These are phyloP conservation scores for Wallemia hederae DNA, from an alignment of 1,284 basidiomycete species.

Conservation along the genomic window DNA sequence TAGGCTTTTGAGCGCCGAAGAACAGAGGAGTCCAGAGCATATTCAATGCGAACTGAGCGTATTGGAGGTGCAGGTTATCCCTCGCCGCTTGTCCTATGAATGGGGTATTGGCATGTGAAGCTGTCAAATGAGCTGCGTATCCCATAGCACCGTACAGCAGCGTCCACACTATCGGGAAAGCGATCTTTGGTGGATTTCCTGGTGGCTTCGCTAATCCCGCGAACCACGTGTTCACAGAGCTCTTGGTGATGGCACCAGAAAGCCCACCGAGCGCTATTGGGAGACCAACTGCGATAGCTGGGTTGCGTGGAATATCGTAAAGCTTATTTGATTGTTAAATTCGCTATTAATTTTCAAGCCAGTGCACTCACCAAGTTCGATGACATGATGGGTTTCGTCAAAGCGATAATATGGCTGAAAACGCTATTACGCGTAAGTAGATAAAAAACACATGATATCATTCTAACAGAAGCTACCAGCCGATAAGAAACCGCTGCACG, in stretches of 20 bases:
- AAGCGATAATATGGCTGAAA: neutral
- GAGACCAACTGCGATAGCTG: neutral
- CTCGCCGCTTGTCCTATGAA: neutral
- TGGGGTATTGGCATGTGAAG: neutral
- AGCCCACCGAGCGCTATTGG: neutral
- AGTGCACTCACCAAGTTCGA: too few relatives aligned
- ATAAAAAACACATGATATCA: neutral
- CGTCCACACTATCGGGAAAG: neutral
- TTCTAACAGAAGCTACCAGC: neutral
- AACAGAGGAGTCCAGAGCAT: conserved; percentile 40
- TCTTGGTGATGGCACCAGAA: neutral
- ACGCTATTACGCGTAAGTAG: neutral
- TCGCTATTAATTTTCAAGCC: too few relatives aligned
- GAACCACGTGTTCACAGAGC: neutral
- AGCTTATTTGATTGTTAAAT: neutral
- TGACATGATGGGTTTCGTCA: too few relatives aligned
- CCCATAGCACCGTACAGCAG: neutral
- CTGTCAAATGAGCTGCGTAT: neutral
- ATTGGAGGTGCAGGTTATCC: conserved; percentile 29
- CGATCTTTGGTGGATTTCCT: neutral
- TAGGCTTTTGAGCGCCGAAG: conserved; percentile 27
- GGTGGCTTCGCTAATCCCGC: neutral
- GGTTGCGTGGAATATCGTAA: neutral
- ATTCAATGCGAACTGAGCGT: conserved; percentile 36
- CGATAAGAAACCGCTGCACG: neutral